phyloP scores from a whole-genome alignment of 2,329 filamentous ascomycete genomes.

The Paraconiothyrium brasiliense region DNA sequence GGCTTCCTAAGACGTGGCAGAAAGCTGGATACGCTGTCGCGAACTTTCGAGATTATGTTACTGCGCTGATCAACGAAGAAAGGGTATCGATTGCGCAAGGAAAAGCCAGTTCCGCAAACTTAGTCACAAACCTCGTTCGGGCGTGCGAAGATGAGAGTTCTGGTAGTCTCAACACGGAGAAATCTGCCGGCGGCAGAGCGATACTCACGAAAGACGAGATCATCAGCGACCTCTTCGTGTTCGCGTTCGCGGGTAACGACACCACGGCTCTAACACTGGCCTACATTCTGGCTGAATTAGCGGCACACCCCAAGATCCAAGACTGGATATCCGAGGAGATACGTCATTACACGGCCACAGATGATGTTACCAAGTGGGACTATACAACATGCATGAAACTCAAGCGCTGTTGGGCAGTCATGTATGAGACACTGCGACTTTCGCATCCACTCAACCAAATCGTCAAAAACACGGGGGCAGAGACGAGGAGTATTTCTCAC shows the following conservation, averaged over 20 bases:
- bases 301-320: slow-evolving; percentile 56
- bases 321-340: slow-evolving; percentile 59
- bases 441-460: slow-evolving; percentile 48
- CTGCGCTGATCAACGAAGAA: slow-evolving; percentile 19
- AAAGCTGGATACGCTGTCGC: slow-evolving; percentile 16
- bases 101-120: slow-evolving; percentile 10
- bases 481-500: neutral
- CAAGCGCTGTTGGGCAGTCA: slow-evolving; percentile 56
- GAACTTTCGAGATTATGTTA: slow-evolving; percentile 18
- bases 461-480: slow-evolving; percentile 38
- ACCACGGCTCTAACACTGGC: slow-evolving; percentile 58
- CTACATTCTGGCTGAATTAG: slow-evolving; percentile 54
- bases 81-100: slow-evolving; percentile 9
- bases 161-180: slow-evolving; percentile 7
- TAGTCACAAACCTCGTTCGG: slow-evolving; percentile 15
- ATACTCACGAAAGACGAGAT: slow-evolving; percentile 23
- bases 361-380: slow-evolving; percentile 38
- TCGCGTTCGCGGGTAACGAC: slow-evolving; percentile 63
- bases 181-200: slow-evolving; percentile 44
- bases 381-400: slow-evolving; percentile 55
- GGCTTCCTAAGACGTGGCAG: slow-evolving; percentile 20
- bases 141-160: slow-evolving; percentile 15
- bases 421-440: slow-evolving; percentile 43
- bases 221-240: slow-evolving; percentile 58
- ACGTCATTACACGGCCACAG: slow-evolving; percentile 14